Conservation (phyloP, 495 filamentous ascomycete species). For the Aspergillus sclerotiicarbonarius region DNA sequence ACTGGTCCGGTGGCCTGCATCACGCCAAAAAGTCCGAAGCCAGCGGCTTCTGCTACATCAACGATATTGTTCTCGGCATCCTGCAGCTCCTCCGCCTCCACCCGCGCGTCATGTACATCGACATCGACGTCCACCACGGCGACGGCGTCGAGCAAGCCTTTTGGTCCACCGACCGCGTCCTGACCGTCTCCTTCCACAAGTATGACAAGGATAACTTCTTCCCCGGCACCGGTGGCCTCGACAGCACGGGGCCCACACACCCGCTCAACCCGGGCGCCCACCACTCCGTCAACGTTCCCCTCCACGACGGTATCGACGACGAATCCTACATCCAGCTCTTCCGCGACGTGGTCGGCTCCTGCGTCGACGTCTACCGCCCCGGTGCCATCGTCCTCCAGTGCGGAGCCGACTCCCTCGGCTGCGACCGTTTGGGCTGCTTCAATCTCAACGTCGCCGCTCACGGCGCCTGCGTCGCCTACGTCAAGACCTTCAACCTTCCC, state of each 20-base stretch:
- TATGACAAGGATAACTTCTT: conserved; percentile 82
- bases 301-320: conserved; percentile 85
- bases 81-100: conserved; percentile 84
- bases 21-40: conserved; percentile 95
- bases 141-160: conserved; percentile 98
- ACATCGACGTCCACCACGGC: conserved; percentile 97
- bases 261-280: conserved; percentile 62
- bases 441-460: conserved; percentile 94
- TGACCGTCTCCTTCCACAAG: conserved; percentile 97
- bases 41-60: conserved; percentile 96
- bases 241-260: conserved; percentile 58
- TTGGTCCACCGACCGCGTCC: conserved; percentile 91
- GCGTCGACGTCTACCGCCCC: conserved; percentile 73
- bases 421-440: conserved; percentile 91
- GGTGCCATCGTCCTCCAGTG: conserved; percentile 93
- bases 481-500: conserved; percentile 73
- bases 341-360: conserved; percentile 71
- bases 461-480: conserved; percentile 83
- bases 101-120: conserved; percentile 92
- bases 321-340: conserved; percentile 85
- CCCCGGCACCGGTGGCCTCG: conserved; percentile 62
- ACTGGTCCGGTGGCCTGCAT: conserved; percentile 98
- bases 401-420: conserved; percentile 91
- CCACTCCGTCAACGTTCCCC: conserved; percentile 64
- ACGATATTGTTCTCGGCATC: conserved; percentile 96